phyloP scores from a whole-genome alignment of 83 land plant genomes.

The Diphasiastrum complanatum region DNA sequence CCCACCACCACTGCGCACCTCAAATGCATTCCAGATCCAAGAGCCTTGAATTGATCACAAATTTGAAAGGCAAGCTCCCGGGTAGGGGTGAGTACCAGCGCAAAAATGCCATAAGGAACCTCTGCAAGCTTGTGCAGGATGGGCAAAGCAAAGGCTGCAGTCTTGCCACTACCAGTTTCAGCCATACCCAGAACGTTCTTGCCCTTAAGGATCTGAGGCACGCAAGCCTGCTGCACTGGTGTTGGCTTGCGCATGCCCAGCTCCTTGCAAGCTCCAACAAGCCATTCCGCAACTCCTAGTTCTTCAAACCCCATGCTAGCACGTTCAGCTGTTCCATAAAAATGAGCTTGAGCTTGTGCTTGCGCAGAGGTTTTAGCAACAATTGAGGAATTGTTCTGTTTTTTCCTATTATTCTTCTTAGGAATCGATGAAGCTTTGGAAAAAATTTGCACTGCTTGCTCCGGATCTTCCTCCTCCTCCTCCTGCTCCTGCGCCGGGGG shows the following conservation, averaged over 20 bases:
- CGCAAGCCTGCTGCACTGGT: constrained; percentile 72
- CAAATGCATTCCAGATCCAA: constrained; percentile 58
- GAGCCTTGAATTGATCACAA: constrained; percentile 87
- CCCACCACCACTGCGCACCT: constrained; percentile 73
- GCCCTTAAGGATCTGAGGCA: constrained; percentile 75
- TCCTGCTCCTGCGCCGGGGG: too few relatives aligned
- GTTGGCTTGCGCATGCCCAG: constrained; percentile 72
- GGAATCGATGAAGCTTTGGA: too few relatives aligned
- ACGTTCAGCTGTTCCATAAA: too few relatives aligned
- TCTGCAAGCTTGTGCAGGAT: constrained; percentile 66
- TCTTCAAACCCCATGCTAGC: too few relatives aligned
- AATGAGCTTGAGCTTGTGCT: too few relatives aligned
- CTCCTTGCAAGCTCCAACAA: constrained; percentile 52
- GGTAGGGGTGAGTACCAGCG: constrained; percentile 84
- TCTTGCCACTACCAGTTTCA: constrained; percentile 94
- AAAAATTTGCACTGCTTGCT: too few relatives aligned
- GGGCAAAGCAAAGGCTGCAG: constrained; percentile 96
- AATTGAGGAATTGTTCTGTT: too few relatives aligned
- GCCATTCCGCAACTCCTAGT: constrained; percentile 80
- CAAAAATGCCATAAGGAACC: constrained; percentile 82
- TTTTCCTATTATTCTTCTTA: too few relatives aligned
- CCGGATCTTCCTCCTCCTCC: too few relatives aligned
- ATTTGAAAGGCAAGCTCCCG: constrained; percentile 87
- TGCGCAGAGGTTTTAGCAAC: too few relatives aligned
- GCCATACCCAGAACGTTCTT: constrained; percentile 81